Evolutionary conservation across 169 alveolate genomes (phyloP).

Genomic region (Perkinsus marinus): DNA sequence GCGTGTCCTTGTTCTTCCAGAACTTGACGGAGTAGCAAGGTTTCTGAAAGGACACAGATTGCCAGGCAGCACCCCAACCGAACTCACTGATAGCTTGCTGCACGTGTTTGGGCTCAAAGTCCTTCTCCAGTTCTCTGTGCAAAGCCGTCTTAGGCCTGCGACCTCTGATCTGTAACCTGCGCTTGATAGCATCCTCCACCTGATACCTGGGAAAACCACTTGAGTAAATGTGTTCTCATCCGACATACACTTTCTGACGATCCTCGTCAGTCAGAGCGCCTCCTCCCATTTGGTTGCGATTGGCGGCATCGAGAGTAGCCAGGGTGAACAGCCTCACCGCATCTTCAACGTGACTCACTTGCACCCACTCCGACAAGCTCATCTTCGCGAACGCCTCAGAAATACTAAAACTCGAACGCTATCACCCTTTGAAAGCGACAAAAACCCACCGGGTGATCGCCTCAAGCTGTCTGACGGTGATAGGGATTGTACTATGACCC

Average conservation of each 20-base stretch:
- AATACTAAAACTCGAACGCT: not conserved
- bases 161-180: not conserved
- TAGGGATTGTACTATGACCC: conserved; percentile 67
- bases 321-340: not conserved
- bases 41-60: not conserved
- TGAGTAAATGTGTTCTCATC: not conserved
- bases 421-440: not conserved
- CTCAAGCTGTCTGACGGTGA: conserved; percentile 96
- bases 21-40: not conserved
- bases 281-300: not conserved
- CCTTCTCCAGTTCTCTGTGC: not conserved
- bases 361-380: not conserved
- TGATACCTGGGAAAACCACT: not conserved
- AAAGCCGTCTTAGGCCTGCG: not conserved
- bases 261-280: not conserved
- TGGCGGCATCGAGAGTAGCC: not conserved
- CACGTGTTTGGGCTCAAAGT: not conserved
- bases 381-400: not conserved
- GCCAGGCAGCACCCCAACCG: not conserved
- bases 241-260: not conserved
- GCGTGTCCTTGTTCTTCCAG: not conserved
- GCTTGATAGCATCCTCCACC: not conserved
- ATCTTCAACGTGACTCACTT: not conserved
- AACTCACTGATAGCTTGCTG: not conserved
- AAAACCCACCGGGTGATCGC: conserved; percentile 75